These are phyloP conservation scores for Ganoderma resinaceum DNA, from an alignment of 1,284 basidiomycete genomes.

Conservation along the genomic window DNA sequence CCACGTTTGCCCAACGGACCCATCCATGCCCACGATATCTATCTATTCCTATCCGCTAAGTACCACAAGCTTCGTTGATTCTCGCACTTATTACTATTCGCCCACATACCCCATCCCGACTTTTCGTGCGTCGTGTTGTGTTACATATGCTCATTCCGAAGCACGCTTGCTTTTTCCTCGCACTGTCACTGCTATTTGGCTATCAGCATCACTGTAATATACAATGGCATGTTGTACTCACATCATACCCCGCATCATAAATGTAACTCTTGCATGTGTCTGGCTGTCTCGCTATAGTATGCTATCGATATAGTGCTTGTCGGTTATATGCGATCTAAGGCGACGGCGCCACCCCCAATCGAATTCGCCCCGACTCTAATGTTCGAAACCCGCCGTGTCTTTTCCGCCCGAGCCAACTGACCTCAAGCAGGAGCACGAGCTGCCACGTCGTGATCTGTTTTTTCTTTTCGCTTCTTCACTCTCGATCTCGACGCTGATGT, in stretches of 20 bases:
- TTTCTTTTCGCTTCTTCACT: not conserved
- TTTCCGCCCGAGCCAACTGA: too few species aligned
- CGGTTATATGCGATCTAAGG: not conserved
- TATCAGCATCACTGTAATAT: not conserved
- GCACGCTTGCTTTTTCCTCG: not conserved
- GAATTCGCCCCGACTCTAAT: not conserved
- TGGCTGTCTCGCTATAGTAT: not conserved
- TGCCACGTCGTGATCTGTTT: not conserved
- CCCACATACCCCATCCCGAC: slow-evolving; percentile 8
- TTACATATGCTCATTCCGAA: not conserved
- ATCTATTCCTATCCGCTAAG: not conserved
- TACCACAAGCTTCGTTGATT: not conserved
- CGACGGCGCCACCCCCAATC: not conserved
- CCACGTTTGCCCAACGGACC: not conserved
- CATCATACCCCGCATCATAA: not conserved
- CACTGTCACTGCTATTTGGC: not conserved
- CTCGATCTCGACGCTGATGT: not conserved
- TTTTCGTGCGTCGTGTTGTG: not conserved
- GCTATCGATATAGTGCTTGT: not conserved
- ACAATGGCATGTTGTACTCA: not conserved
- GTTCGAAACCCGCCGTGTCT: too few species aligned
- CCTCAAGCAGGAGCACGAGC: too few species aligned
- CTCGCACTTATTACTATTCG: not conserved
- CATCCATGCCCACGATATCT: not conserved
- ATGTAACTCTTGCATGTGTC: not conserved